phyloP scores from a whole-genome alignment of 108 stramenopile species.

The Craspedostauros australis region DNA sequence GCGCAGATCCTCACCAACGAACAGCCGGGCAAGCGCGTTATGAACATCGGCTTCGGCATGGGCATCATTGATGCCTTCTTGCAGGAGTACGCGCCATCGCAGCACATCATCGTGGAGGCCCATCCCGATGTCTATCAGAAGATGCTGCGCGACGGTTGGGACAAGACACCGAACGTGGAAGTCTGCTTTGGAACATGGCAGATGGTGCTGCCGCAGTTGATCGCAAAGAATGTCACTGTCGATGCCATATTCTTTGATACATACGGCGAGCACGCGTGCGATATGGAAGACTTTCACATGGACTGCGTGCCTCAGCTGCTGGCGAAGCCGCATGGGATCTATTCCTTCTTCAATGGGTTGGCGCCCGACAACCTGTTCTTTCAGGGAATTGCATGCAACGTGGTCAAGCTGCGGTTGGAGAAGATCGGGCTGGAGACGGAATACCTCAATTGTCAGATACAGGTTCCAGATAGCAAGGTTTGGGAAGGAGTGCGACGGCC shows the following conservation, averaged over 20 bases:
- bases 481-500: constrained; percentile 89
- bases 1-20: constrained; percentile 54
- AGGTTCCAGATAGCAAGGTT: constrained; percentile 52
- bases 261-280: constrained; percentile 86
- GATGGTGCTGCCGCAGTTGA: constrained; percentile 62
- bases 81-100: constrained; percentile 46
- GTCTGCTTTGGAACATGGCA: constrained; percentile 88
- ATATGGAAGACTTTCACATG: constrained; percentile 86
- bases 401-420: constrained; percentile 71
- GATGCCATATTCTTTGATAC: constrained; percentile 95
- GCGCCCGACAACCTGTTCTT: constrained; percentile 94
- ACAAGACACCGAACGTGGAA: constrained; percentile 63
- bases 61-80: constrained; percentile 85
- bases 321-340: constrained; percentile 69
- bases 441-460: constrained; percentile 76
- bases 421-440: constrained; percentile 70
- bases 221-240: constrained; percentile 43
- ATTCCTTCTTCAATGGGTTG: constrained; percentile 91
- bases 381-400: constrained; percentile 85
- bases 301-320: constrained; percentile 48
- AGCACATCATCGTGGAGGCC: constrained; percentile 86
- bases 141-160: constrained; percentile 80
- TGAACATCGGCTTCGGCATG: constrained; percentile 93
- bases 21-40: constrained; percentile 36
- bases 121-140: constrained; percentile 83